Conservation (phyloP, 106 monocot genomes). For the Dioscorea alata region DNA sequence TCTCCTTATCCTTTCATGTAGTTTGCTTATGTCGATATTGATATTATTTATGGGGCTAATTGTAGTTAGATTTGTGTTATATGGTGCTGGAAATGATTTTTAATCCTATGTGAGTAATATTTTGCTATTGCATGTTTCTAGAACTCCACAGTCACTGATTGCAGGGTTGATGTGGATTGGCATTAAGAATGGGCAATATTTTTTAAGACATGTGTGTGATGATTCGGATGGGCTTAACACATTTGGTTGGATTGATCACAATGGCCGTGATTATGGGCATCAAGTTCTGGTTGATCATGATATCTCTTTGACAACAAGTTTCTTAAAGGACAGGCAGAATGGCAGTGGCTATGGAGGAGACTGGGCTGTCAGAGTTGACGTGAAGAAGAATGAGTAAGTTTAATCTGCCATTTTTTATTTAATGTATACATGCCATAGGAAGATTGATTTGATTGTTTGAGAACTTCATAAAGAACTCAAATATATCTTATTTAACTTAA, state of each 20-base stretch:
- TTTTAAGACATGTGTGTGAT: slow-evolving; percentile 85
- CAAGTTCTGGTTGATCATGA: slow-evolving; percentile 72
- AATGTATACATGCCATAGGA: no score
- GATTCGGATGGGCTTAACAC: slow-evolving; percentile 85
- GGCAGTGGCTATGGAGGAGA: slow-evolving; percentile 96
- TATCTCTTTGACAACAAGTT: slow-evolving; percentile 67
- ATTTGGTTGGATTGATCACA: slow-evolving; percentile 95
- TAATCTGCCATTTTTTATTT: neutral
- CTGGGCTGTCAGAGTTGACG: slow-evolving; percentile 77
- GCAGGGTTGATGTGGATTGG: slow-evolving; percentile 98
- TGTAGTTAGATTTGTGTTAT: neutral
- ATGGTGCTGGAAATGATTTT: neutral
- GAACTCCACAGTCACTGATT: slow-evolving; percentile 74
- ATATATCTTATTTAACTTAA: no score
- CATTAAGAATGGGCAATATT: slow-evolving; percentile 80
- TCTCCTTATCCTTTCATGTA: no score
- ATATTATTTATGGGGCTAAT: no score
- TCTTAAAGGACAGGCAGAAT: slow-evolving; percentile 59
- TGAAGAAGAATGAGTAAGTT: slow-evolving; percentile 52
- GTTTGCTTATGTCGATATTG: no score
- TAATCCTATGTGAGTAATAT: neutral
- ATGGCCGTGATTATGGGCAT: slow-evolving; percentile 87
- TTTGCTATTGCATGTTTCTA: slow-evolving; percentile 18
- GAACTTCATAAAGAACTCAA: no score
- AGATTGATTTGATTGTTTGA: no score